These are phyloP conservation scores for Oxytropis ochrocephala DNA, from an alignment of 306 rosid species.

Conservation along the genomic window DNA sequence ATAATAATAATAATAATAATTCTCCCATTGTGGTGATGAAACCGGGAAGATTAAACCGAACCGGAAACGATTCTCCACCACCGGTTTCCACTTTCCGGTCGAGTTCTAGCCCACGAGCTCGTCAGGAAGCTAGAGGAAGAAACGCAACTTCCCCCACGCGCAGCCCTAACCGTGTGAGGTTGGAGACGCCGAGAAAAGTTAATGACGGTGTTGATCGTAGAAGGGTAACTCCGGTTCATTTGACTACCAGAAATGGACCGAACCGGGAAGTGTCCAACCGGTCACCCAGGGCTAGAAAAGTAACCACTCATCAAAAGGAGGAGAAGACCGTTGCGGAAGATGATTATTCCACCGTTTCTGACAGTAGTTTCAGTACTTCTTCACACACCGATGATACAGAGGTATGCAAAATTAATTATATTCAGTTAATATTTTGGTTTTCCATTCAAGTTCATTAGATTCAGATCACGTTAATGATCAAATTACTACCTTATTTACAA, in stretches of 20 bases:
- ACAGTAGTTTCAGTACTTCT: conserved; percentile 54
- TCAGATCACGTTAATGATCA: background rate
- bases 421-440: background rate
- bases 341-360: conserved; percentile 72
- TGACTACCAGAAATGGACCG: conserved; percentile 26
- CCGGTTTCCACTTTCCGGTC: conserved; percentile 33
- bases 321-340: conserved; percentile 45
- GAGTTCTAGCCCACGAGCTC: conserved; percentile 33
- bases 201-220: conserved; percentile 28
- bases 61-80: conserved; percentile 43
- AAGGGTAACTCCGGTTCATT: conserved; percentile 59
- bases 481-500: background rate
- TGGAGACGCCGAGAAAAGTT: conserved; percentile 40
- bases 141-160: conserved; percentile 36
- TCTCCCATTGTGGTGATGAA: conserved; percentile 72
- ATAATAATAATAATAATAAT: too few relatives aligned
- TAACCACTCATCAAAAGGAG: background rate
- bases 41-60: conserved; percentile 40
- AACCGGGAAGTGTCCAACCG: conserved; percentile 36
- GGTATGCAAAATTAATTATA: conserved; percentile 28
- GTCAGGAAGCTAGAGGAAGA: conserved; percentile 28
- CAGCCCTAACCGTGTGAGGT: conserved; percentile 37
- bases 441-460: background rate
- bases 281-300: conserved; percentile 50
- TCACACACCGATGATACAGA: conserved; percentile 75